Percentiles rank a stretch among this genome's conserved stretches.
phyloP scores from a whole-genome alignment of 192 early-diverging fungal species.

The Ambispora gerdemannii region DNA sequence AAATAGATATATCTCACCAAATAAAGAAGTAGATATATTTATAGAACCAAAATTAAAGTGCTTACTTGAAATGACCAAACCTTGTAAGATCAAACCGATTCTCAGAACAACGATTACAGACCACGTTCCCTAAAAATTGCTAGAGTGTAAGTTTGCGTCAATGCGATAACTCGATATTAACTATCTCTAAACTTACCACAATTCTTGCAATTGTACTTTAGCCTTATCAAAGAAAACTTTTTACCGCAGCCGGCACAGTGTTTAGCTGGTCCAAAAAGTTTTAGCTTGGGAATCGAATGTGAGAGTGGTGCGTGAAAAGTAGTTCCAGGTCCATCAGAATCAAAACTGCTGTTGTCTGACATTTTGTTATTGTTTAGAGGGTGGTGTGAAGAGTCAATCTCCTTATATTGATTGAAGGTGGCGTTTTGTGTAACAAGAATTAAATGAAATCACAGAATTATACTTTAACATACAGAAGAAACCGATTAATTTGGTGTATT shows the following conservation, averaged over 20 bases:
- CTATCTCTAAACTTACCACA: conserved; percentile 34
- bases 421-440: no score
- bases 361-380: no score
- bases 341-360: no score
- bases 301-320: conserved; percentile 19
- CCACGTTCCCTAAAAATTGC: conserved; percentile 31
- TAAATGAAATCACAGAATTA: no score
- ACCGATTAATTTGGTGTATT: no score
- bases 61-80: conserved; percentile 41
- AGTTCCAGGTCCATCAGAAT: conserved; percentile 15
- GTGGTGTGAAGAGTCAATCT: no score
- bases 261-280: conserved; percentile 16
- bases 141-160: not conserved
- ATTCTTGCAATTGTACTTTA: conserved; percentile 39
- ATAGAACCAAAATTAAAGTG: no score
- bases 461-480: no score
- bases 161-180: not conserved
- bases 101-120: conserved; percentile 37
- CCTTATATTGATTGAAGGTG: no score
- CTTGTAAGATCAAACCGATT: conserved; percentile 34
- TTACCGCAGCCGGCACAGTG: conserved; percentile 38
- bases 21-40: no score
- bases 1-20: not conserved
- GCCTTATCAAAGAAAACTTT: conserved; percentile 40
- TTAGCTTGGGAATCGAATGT: conserved; percentile 14